Evolutionary conservation across 192 early-diverging fungal genomes (phyloP).

Genomic region (Backusella luteola): DNA sequence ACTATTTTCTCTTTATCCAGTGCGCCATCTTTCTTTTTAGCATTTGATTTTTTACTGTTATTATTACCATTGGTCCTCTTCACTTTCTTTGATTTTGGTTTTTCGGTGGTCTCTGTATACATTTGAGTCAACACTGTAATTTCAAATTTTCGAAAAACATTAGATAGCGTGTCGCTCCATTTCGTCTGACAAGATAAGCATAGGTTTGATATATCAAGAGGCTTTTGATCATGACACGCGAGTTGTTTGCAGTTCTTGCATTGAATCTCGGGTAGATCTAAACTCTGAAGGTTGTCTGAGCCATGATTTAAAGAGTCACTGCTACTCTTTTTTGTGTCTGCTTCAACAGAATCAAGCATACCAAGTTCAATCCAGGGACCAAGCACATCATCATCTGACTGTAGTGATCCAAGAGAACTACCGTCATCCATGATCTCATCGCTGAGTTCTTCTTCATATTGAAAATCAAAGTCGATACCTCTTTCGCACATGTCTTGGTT

Average conservation of each 20-base stretch:
- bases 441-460: not conserved
- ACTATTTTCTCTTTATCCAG: not conserved
- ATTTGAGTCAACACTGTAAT: not conserved
- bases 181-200: not conserved
- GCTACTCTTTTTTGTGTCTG: not conserved
- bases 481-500: not conserved
- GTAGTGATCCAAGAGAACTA: conserved; percentile 13
- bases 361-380: conserved; percentile 28
- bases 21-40: not conserved
- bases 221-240: not conserved
- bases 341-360: not conserved
- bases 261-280: not conserved
- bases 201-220: not conserved
- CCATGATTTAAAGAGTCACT: not conserved
- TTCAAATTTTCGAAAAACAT: not conserved
- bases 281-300: not conserved
- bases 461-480: not conserved
- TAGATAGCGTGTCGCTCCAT: not conserved
- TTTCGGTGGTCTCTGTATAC: not conserved
- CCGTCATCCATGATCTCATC: not conserved
- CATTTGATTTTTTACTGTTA: not conserved
- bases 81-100: not conserved
- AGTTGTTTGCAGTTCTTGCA: not conserved
- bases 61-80: not conserved
- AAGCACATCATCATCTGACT: conserved; percentile 31